A percentile compares a stretch with the other conserved stretches of the same genome.
phyloP scores from a whole-genome alignment of 129 eudicot species.

The Deinandra increscens region DNA sequence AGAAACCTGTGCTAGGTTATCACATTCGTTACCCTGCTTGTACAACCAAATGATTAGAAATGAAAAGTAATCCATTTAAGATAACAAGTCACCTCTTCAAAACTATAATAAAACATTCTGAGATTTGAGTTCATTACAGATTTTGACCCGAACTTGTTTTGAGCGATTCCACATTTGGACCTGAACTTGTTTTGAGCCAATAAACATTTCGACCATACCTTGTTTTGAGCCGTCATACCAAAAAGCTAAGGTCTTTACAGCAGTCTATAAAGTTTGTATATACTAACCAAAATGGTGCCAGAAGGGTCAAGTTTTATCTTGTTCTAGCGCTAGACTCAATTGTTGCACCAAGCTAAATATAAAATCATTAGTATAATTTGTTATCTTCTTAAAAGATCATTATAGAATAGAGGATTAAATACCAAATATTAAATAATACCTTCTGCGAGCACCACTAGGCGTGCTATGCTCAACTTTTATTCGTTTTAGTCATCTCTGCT shows the following conservation, averaged over 20 bases:
- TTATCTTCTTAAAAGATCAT: not conserved
- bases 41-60: no score
- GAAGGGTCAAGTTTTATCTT: slow-evolving; percentile 66
- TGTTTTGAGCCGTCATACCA: no score
- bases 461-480: slow-evolving; percentile 96
- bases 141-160: no score
- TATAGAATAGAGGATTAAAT: not conserved
- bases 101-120: no score
- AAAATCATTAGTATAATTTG: slow-evolving; percentile 27
- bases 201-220: not conserved
- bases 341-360: slow-evolving; percentile 75
- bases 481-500: slow-evolving; percentile 83
- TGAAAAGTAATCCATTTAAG: no score
- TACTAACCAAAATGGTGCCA: slow-evolving; percentile 63
- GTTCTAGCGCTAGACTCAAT: slow-evolving; percentile 70
- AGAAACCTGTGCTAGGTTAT: no score
- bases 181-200: no score
- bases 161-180: not conserved
- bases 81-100: no score
- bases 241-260: not conserved
- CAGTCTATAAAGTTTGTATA: not conserved
- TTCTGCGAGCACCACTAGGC: slow-evolving; percentile 95
- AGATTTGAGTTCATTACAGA: no score
- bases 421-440: slow-evolving; percentile 33
- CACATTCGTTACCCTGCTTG: no score